Evolutionary conservation across 257 asterid species (phyloP), one percentile per base, ranked within the genome.

Genomic region (Solanum dulcamara): DNA sequence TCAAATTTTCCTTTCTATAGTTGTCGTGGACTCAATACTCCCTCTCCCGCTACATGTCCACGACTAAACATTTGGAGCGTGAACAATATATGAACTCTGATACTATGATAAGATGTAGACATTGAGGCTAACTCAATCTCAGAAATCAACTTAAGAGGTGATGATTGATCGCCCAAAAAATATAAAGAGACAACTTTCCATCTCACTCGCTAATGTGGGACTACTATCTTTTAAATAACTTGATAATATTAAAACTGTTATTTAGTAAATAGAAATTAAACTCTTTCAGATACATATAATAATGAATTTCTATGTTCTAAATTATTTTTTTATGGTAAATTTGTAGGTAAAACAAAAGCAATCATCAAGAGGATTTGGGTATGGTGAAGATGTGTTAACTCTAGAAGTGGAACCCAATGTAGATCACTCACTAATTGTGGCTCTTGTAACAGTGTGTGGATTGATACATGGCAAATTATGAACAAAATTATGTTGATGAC

Each of bases 311-410:
- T n/a, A 26, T 75, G 24, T 77, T 26, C 14, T 74, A 74, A 75
- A 28, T 42, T 42, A 1, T 2, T 4, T 40, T n/a, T 42, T 26
- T 62, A 3, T 33, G 42, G 37, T 67, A 48, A 35, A 51, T 55
- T 44, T 87, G 89, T 95, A 93, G 97, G 95, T 91, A 53, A 88
- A 55, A 38, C 85, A 85, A 28, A 95, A 95, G 89, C 90, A 83
- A 72, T 91, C 97, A 22, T 83, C 89, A 26, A 88, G 50, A 77
- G 98, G 97, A 81, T 91, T 94, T 88, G 57, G 81, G 1, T 83
- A 93, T 71, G 98, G 98, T 68, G 92, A 95, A 37, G 98, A 94
- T 88, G 97, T 95, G 5, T 48, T 94, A 28, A 90, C 85, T 12
- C 88, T 95, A 68, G 89, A 50, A 86, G 94, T 94, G 87, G 98